Percentiles rank a stretch among this genome's conserved stretches.
phyloP scores from a whole-genome alignment of 768 basidiomycete genomes.

The Russula emetica region DNA sequence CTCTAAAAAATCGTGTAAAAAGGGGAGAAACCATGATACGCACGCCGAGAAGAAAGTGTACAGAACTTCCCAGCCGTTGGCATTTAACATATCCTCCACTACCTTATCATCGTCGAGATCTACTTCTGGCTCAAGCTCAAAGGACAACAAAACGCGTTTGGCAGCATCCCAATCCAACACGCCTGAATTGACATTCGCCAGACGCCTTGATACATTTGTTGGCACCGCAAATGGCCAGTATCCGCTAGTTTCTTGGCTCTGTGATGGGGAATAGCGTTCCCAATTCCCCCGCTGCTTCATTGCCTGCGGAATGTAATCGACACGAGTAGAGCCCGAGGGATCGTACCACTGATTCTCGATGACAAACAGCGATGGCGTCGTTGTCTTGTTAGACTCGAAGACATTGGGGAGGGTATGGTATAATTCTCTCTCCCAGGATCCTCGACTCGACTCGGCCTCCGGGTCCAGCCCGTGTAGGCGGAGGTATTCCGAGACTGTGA shows the following conservation, averaged over 20 bases:
- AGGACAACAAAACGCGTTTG: not conserved
- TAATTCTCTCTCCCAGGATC: conserved; percentile 37
- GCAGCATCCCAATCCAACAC: conserved; percentile 15
- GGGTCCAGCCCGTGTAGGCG: conserved; percentile 38
- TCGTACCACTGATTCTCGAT: conserved; percentile 43
- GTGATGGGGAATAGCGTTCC: conserved; percentile 27
- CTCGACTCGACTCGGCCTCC: conserved; percentile 36
- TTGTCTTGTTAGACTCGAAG: conserved; percentile 27
- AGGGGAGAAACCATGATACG: conserved; percentile 26
- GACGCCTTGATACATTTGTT: not conserved
- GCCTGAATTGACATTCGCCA: not conserved
- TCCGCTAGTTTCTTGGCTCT: conserved; percentile 19
- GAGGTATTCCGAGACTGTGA: conserved; percentile 43
- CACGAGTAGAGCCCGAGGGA: conserved; percentile 36
- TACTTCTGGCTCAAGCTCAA: conserved; percentile 2
- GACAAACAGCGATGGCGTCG: conserved; percentile 33
- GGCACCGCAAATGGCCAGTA: conserved; percentile 4
- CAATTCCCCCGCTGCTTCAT: conserved; percentile 36
- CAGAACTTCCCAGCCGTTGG: conserved; percentile 40
- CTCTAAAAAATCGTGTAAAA: not conserved
- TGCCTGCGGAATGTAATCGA: conserved; percentile 36
- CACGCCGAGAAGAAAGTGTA: conserved; percentile 42
- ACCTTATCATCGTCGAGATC: conserved; percentile 31
- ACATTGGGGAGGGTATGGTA: conserved; percentile 35
- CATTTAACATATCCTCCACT: conserved; percentile 35